Conservation (phyloP, 148 eudicot genomes). For the Polygonum maritimum region DNA sequence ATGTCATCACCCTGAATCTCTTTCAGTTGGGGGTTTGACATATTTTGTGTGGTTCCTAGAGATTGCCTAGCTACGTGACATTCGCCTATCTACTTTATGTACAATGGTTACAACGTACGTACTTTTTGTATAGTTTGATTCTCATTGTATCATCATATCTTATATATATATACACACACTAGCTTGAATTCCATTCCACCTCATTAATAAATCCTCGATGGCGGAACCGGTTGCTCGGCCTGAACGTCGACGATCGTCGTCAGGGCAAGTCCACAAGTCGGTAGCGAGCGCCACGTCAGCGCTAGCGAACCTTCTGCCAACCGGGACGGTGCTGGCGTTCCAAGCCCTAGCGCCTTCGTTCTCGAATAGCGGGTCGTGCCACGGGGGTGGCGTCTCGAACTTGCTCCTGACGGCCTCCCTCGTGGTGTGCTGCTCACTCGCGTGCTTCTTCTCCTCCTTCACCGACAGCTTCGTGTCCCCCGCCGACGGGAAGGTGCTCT, state of each 20-base stretch:
- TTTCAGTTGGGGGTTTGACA: background rate
- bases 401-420: conserved; percentile 34
- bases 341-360: conserved; percentile 55
- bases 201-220: background rate
- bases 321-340: conserved; percentile 64
- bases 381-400: conserved; percentile 22
- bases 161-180: too few relatives aligned
- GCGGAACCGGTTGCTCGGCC: background rate
- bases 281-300: conserved; percentile 6
- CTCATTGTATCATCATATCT: too few relatives aligned
- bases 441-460: conserved; percentile 54
- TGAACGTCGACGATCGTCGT: background rate
- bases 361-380: conserved; percentile 62
- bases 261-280: background rate
- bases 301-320: conserved; percentile 62
- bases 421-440: conserved; percentile 26
- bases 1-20: background rate
- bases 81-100: too few relatives aligned
- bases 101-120: too few relatives aligned
- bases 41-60: background rate
- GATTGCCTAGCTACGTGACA: background rate
- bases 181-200: too few relatives aligned
- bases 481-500: conserved; percentile 41
- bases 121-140: too few relatives aligned
- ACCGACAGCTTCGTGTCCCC: conserved; percentile 45